phyloP scores from a whole-genome alignment of 169 alveolate genomes.

The Theileria equi region DNA sequence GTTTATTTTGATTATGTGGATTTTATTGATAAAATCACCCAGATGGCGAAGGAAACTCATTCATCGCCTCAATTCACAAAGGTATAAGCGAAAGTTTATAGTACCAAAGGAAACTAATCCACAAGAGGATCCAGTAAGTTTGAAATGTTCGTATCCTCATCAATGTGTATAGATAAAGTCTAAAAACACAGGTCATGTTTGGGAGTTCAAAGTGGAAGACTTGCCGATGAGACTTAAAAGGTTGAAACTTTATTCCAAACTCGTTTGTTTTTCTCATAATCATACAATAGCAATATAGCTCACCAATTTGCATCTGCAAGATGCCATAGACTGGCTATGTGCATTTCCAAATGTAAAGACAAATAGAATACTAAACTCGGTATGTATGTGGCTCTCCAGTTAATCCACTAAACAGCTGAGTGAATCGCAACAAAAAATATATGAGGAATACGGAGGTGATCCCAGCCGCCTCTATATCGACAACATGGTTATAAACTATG shows the following conservation, averaged over 20 bases:
- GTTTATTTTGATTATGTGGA: not conserved
- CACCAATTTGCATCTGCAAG: conserved; percentile 70
- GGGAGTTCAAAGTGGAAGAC: conserved; percentile 75
- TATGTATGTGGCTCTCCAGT: conserved; percentile 2
- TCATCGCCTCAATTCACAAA: conserved; percentile 51
- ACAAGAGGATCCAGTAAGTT: conserved; percentile 62
- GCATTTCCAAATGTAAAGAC: conserved; percentile 72
- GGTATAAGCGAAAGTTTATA: conserved; percentile 66
- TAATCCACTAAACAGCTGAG: conserved; percentile 20
- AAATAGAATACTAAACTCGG: conserved; percentile 68
- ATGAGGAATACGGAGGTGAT: conserved; percentile 74
- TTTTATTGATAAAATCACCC: not conserved
- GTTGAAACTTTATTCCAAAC: conserved; percentile 65
- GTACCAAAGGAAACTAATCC: conserved; percentile 67
- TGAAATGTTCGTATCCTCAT: not conserved
- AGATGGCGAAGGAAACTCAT: conserved; percentile 75
- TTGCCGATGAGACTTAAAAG: conserved; percentile 73
- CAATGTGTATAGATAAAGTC: conserved; percentile 30
- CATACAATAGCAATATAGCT: conserved; percentile 4
- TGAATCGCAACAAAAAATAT: conserved; percentile 69
- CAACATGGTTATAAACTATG: conserved; percentile 71
- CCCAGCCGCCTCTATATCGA: conserved; percentile 74
- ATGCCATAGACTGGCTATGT: conserved; percentile 74
- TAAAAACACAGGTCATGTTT: conserved; percentile 49
- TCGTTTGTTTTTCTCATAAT: conserved; percentile 38